Evolutionary conservation across 1,284 basidiomycete genomes (phyloP), one percentile per base, ranked within the genome.

Genomic region (Naganishia sp.): DNA sequence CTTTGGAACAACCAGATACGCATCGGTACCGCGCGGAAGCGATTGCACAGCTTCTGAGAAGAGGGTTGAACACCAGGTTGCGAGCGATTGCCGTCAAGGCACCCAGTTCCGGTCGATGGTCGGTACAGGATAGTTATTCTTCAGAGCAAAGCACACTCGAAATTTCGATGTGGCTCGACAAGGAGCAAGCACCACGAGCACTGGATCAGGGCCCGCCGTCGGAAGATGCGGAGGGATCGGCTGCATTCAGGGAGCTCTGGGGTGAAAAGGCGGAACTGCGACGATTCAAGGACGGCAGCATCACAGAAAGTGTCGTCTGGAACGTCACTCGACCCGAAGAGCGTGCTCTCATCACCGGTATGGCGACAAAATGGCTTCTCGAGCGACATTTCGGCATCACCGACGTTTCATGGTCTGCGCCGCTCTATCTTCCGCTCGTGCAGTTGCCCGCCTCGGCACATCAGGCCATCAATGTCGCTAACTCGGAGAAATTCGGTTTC

Each of bases 221-320:
- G 0, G 86, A 87, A 13, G 85, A 89, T 52, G 61, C 75, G 56
- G 82, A 85, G 0, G 79, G 75, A 21, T 80, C 76, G 0, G 79
- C 77, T 6, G 82, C 80, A 1, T 99, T 97, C 83, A 86, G 88
- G 43, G 84, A 86, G 3, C 84, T 99, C 69, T 99, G 96, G 96
- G 95, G 94, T 1, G 83, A 87, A 56, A 91, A 92, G 75, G 88
- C 94, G 0, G 95, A 99, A 76, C 82, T 98, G 23, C 86, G 96
- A n/a, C 86, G 95, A 21, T 99, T 99, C 84, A 94, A 97, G 77
- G 94, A 99, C 74, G 95, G 95, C 0, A 85, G 89, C 6, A 98
- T 99, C 69, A 77, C 86, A 7, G 92, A 98, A 78, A 93, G 90
- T 74, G 92, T 99, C 15, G 93, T 98, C 0, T 99, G 96, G 96